These are phyloP conservation scores for Aurifilum marmelostoma DNA, from an alignment of 2,329 filamentous ascomycete genomes.

Conservation along the genomic window DNA sequence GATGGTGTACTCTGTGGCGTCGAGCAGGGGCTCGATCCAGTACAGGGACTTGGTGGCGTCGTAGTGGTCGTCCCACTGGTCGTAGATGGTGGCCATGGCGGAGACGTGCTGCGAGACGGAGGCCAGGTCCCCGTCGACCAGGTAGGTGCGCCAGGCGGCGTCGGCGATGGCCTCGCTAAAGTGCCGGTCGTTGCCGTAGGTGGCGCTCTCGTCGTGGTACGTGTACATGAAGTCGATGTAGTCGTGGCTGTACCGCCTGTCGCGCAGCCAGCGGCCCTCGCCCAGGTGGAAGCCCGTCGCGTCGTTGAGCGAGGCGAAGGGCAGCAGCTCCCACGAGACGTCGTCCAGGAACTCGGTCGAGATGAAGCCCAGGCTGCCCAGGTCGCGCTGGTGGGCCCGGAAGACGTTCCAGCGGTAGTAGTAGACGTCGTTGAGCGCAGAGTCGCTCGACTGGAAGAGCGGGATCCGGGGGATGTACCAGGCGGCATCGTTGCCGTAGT, in stretches of 20 bases:
- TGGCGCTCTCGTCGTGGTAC: slow-evolving; percentile 33
- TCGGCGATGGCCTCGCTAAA: slow-evolving; percentile 49
- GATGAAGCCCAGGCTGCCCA: slow-evolving; percentile 47
- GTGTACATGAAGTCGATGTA: slow-evolving; percentile 47
- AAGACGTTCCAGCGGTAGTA: slow-evolving; percentile 51
- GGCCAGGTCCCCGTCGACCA: slow-evolving; percentile 45
- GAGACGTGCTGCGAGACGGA: slow-evolving; percentile 39
- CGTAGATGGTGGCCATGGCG: slow-evolving; percentile 42
- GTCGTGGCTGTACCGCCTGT: slow-evolving; percentile 48
- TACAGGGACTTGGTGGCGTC: slow-evolving; percentile 45
- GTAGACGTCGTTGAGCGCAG: slow-evolving; percentile 45
- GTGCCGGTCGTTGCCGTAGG: slow-evolving; percentile 42
- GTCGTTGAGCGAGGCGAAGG: slow-evolving; percentile 48
- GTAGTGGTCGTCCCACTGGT: slow-evolving; percentile 43
- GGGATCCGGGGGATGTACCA: slow-evolving; percentile 45
- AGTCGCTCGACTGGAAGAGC: slow-evolving; percentile 44
- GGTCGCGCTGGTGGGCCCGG: slow-evolving; percentile 47
- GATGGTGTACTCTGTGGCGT: slow-evolving; percentile 51
- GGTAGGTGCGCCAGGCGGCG: slow-evolving; percentile 43
- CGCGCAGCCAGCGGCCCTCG: slow-evolving; percentile 48
- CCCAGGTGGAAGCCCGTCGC: slow-evolving; percentile 48
- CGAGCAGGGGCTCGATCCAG: slow-evolving; percentile 46
- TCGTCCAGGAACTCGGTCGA: slow-evolving; percentile 49
- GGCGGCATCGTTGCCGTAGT: slow-evolving; percentile 45
- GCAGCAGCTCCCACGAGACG: slow-evolving; percentile 46